Evolutionary conservation across 768 basidiomycete species (phyloP), one percentile per base, ranked within the genome.

Genomic region (Mycena indigotica): DNA sequence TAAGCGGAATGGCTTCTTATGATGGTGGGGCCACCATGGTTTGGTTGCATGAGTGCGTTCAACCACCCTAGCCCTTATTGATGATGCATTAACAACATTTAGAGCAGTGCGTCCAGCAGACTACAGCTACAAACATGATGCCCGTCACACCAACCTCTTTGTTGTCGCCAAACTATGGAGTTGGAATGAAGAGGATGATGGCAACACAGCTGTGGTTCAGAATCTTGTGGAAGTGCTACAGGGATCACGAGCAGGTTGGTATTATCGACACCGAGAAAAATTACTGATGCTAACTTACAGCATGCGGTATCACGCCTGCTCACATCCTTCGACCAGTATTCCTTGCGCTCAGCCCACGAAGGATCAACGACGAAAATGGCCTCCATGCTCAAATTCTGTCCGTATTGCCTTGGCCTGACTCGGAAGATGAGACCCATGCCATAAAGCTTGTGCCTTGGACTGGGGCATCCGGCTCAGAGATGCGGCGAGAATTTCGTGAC

Each of bases 101-200:
- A 90, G 90, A 67, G 77, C 79, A 15, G 72, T 76, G 35, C 78
- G 82, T 45, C 88, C 88, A 0, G 80, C 82, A 0, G 89, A 92
- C 70, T 90, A 91, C 66, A 89, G 86, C 70, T 92, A 92, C 75
- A 90, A 88, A 60, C 85, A 89, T 63, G 88, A 91, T 67, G 86
- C 90, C 4, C 82, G 83, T 67, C 84, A 84, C 46, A 77, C 70
- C 50, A 80, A 74, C 52, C 76, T 74, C 39, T 73, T 91, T 21
- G 70, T 89, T 25, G 78, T 84, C n/a, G 78, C 86, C 8, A 76
- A 77, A 49, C 64, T 89, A 53, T 84, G 83, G 82, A 21, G 28
- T 8, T 5, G 12, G 8, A 48, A 23, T 6, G 6, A 6, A n/a
- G 65, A 78, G 25, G 77, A 80, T 24, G 62, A 58, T 46, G 66